phyloP scores from a whole-genome alignment of 2,329 filamentous ascomycete species.

The Chaetomiaceae sp. region DNA sequence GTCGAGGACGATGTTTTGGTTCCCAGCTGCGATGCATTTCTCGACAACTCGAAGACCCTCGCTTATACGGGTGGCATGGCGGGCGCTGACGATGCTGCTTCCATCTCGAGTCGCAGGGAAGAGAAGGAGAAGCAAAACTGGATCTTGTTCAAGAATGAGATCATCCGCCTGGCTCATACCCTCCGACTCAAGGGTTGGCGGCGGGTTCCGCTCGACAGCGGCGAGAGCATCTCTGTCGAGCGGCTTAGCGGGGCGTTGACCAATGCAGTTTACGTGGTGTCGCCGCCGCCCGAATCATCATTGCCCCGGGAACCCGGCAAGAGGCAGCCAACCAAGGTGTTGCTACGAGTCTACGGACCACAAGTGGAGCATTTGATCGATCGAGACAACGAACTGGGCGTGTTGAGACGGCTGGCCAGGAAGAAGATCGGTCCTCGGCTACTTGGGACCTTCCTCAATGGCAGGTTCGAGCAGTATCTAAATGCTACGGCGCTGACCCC shows the following conservation, averaged over 20 bases:
- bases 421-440: slow-evolving; percentile 92
- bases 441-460: slow-evolving; percentile 88
- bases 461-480: slow-evolving; percentile 92
- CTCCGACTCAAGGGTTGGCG: slow-evolving; percentile 89
- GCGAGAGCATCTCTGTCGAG: slow-evolving; percentile 64
- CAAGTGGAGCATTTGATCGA: slow-evolving; percentile 96
- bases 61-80: slow-evolving; percentile 61
- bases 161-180: slow-evolving; percentile 84
- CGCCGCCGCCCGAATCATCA: slow-evolving; percentile 64
- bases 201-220: slow-evolving; percentile 67
- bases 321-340: slow-evolving; percentile 60
- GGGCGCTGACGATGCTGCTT: slow-evolving; percentile 39
- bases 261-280: slow-evolving; percentile 94
- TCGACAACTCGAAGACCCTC: slow-evolving; percentile 89
- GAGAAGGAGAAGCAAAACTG: slow-evolving; percentile 72
- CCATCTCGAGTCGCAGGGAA: slow-evolving; percentile 42
- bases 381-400: slow-evolving; percentile 80
- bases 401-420: slow-evolving; percentile 77
- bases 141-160: slow-evolving; percentile 86
- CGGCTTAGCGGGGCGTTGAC: slow-evolving; percentile 87
- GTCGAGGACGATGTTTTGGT: slow-evolving; percentile 77
- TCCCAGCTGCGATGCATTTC: slow-evolving; percentile 73
- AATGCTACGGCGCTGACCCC: slow-evolving; percentile 77
- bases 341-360: slow-evolving; percentile 89
- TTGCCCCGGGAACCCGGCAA: slow-evolving; percentile 37